Evolutionary conservation across 768 basidiomycete species (phyloP).

Genomic region (Coprinellus aureogranulatus): DNA sequence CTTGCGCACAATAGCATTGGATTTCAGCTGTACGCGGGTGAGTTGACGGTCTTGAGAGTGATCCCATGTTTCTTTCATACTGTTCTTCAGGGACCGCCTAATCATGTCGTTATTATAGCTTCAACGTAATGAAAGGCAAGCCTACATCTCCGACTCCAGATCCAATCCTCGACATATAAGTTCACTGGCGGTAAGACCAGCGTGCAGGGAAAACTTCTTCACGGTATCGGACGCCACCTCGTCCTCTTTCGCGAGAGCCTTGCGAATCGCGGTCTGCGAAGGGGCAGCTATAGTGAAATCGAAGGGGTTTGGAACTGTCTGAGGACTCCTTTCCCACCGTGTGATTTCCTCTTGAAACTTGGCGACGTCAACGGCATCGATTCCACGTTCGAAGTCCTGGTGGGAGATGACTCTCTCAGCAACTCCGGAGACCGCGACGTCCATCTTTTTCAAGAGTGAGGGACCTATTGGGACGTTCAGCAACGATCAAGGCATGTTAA

Average conservation of each 20-base stretch:
- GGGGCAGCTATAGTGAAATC: slow-evolving; percentile 2
- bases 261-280: slow-evolving; percentile 17
- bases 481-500: too few species aligned
- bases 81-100: background rate
- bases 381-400: background rate
- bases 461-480: too few species aligned
- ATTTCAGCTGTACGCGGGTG: background rate
- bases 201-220: slow-evolving; percentile 5
- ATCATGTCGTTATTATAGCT: background rate
- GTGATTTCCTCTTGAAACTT: background rate
- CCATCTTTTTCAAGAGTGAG: background rate
- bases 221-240: slow-evolving; percentile 6
- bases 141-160: slow-evolving; percentile 33
- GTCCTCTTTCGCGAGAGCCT: slow-evolving; percentile 23
- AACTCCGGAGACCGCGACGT: background rate
- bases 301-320: background rate
- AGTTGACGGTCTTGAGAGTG: background rate
- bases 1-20: slow-evolving; percentile 15
- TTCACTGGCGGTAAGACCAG: slow-evolving; percentile 18
- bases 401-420: background rate
- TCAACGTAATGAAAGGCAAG: background rate
- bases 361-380: background rate
- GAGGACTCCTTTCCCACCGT: background rate
- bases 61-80: background rate
- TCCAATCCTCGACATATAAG: slow-evolving; percentile 29